Base-by-base conservation (phyloP, 2,329 filamentous ascomycete genomes). In the Ceratocystis alfenasii region DNA sequence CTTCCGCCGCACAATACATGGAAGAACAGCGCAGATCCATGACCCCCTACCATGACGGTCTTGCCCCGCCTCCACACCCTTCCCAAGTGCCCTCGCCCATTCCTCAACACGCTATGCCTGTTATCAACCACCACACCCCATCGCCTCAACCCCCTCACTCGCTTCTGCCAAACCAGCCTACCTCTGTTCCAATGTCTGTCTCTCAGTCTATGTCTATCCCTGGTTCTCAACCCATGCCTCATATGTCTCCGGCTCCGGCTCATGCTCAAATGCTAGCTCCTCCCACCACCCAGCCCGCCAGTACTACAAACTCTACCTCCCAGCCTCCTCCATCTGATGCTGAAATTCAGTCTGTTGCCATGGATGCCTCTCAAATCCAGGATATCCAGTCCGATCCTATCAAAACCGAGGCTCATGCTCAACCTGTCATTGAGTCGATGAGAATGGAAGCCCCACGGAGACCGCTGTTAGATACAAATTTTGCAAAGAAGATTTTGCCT, bases 11-110 rank as follows among this genome's bases (percentile, higher is more conserved):
- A 69, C 79, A 83, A 10, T 94, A 88, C 71, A 80, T 90, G 71
- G 87, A 93, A 68, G 89, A 95, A 65, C 86, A 88, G 72, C 82
- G 87, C 67, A 82, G 88, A 68, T 82, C 87, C 41, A 89, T 89
- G 1, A 82, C 89, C 73, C 61, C 65, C 22, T 67, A 57, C 33
- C 61, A 63, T n/a, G 66, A 67, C 2, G 57, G 55, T 25, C 41
- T 67, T 50, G 46, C 55, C 15, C 88, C 89, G n/a, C 80, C 84
- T 2, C 75, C 71, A 68, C 90, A 86, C 72, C 79, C 83, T 61
- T 78, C 81, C 53, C 86, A 88, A 69, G 80, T 79, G 33, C 80
- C 79, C 33, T 78, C 78, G 55, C 79, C 76, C 28, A 77, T 79
- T 6, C 74, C 77, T 28, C 66, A 61, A 36, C 66, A 64, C 1